Base-by-base conservation (phyloP, 768 basidiomycete species). In the Podaxis rugospora region DNA sequence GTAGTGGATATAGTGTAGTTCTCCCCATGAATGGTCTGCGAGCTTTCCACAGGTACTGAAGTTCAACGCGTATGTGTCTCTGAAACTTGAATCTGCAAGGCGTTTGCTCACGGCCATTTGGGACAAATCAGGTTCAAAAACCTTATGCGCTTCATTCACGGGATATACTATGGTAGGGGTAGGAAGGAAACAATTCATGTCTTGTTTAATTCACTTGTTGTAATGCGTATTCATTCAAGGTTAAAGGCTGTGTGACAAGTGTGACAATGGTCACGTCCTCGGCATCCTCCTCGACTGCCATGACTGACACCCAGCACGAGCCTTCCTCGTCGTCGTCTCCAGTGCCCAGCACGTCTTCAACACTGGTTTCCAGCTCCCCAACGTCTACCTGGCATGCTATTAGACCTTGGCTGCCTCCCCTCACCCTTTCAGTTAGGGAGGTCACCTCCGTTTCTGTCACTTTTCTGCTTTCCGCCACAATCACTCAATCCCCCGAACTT, bases 371-470 rank as follows among this genome's bases (percentile, higher is more conserved):
- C 3, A 21, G 28, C 35, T 57, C 64, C n/a, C 64, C 72, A 27
- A 68, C 69, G 49, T 70, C 70, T 2, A 66, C 61, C 57, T 93
- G 91, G 91, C 85, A 85, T 61, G 76, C 87, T 10, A 86, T 93
- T 65, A 82, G 90, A 13, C 92, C 90, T 5, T 92, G 89, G 87
- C 78, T 81, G 4, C 86, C 87, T 39, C 85, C 84, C 35, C 76
- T 93, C n/a, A 80, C 83, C 1, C 82, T 93, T 13, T 74, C 81
- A 11, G 88, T 92, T 44, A 81, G 84, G 46, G 92, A 93, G 76
- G 86, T 93, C 54, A 91, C 92, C 23, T 93, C 92, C 0, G 92
- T 93, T 46, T 92, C 92, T 1, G 90, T 84, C 7, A 92, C 90
- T 0, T 92, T 93, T 68, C 80, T 88, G 62, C 80, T 93, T 23